phyloP scores from a whole-genome alignment of 1,284 basidiomycete genomes.

The Heterobasidion annosum region DNA sequence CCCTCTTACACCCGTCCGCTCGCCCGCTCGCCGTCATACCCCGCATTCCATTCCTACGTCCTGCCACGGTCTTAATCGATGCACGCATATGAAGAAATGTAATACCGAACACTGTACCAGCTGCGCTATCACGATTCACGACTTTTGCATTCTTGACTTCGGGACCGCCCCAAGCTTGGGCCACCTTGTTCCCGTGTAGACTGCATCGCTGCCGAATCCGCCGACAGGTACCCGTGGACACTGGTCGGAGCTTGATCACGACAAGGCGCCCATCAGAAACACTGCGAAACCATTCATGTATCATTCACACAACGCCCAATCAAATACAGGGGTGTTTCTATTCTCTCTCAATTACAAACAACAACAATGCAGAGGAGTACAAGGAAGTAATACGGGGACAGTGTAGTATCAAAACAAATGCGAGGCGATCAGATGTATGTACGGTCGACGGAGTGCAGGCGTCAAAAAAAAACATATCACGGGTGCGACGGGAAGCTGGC shows the following conservation, averaged over 20 bases:
- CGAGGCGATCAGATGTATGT: too few relatives aligned
- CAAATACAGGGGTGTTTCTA: too few relatives aligned
- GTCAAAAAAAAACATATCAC: too few relatives aligned
- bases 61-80: conserved; percentile 3
- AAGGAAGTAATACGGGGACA: too few relatives aligned
- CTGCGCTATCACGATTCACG: background rate
- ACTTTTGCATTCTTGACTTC: background rate
- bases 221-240: background rate
- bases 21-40: conserved; percentile 1
- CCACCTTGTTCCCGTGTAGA: background rate
- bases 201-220: background rate
- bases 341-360: too few relatives aligned
- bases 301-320: too few relatives aligned
- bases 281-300: background rate
- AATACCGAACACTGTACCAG: conserved; percentile 5
- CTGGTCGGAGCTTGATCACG: background rate
- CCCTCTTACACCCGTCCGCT: background rate
- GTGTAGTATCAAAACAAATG: too few relatives aligned
- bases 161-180: too few relatives aligned
- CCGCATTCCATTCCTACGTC: conserved; percentile 3
- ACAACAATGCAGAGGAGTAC: too few relatives aligned
- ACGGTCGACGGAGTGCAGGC: too few relatives aligned
- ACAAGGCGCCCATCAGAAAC: background rate
- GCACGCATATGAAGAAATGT: conserved; percentile 5
- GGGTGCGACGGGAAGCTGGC: too few relatives aligned